Base-by-base conservation (phyloP, 1,284 basidiomycete species). In the Cutaneotrichosporon cyanovorans region DNA sequence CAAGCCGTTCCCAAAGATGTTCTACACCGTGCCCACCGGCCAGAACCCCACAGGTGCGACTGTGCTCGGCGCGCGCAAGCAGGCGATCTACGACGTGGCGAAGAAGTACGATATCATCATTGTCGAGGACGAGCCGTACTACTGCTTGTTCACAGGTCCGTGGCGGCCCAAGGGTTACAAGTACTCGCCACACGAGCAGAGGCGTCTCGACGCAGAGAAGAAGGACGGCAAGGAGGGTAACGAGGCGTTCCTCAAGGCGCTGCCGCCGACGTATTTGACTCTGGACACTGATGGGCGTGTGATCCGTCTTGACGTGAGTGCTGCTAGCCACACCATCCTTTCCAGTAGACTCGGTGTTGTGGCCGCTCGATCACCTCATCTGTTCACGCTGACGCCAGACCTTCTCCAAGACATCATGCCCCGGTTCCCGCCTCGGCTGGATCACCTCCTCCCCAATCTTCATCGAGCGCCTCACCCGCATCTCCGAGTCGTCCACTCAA, bases 101-200 rank as follows among this genome's bases (percentile, higher is more conserved):
- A 79, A 83, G 44, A 82, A 87, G 71, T 88, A 80, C 65, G 82
- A 87, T 56, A 59, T 84, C 16, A 78, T 85, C 54, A 84, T 85
- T 52, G 77, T 81, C 47, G 84, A 87, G 71, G 84, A 87, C 56
- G 85, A 87, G 68, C 86, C 85, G 8, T 88, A 88, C 69, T 87
- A 80, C 66, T 85, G 85, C 73, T 73, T 89, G 9, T 49, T 40
- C 37, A 23, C 37, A 2, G 54, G 50, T 10, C 30, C 44, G 5
- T 56, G 43, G 21, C 10, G 30, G 4, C 50, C 47, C 2, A 34
- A 25, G 40, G 42, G 35, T 32, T 31, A 22, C 11, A 31, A 45
- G 40, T 38, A 46, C 45, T 63, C 48, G 56, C 73, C 63, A 56
- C 59, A 52, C 48, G 75, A 40, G 66, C 75, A 65, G 47, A 51